phyloP scores from a whole-genome alignment of 1,284 basidiomycete species.

The Acaromyces ingoldii region DNA sequence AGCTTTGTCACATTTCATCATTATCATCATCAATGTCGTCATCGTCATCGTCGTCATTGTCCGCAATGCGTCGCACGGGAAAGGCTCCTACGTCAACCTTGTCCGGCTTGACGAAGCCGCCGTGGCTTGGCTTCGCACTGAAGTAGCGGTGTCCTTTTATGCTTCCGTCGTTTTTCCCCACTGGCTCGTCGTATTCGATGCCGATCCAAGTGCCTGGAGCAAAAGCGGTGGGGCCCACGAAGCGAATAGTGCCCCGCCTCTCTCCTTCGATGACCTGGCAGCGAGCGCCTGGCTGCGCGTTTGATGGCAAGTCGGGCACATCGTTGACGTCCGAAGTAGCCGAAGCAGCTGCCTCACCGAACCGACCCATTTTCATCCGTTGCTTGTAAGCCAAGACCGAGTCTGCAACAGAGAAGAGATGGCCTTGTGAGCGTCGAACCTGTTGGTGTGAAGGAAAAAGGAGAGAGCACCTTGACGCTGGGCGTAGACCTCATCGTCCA shows the following conservation, averaged over 20 bases:
- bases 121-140: conserved; percentile 68
- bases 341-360: conserved; percentile 56
- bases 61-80: conserved; percentile 67
- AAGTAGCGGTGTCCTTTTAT: conserved; percentile 84
- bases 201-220: conserved; percentile 73
- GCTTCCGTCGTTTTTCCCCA: conserved; percentile 91
- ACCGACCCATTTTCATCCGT: conserved; percentile 80
- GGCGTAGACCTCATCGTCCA: conserved; percentile 77
- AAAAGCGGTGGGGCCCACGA: conserved; percentile 75
- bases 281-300: conserved; percentile 64
- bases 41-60: conserved; percentile 63
- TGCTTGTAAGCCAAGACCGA: conserved; percentile 87
- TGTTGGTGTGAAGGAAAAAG: too few relatives aligned
- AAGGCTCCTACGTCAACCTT: conserved; percentile 79
- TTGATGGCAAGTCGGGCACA: conserved; percentile 48
- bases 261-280: conserved; percentile 70
- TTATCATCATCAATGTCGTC: too few relatives aligned
- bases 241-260: conserved; percentile 77
- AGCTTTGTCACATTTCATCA: too few relatives aligned
- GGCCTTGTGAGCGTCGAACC: too few relatives aligned
- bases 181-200: conserved; percentile 90
- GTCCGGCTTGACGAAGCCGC: conserved; percentile 81
- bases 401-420: too few relatives aligned
- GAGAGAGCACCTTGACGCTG: conserved; percentile 63
- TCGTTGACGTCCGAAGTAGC: conserved; percentile 9